These are phyloP conservation scores for Trichoderma sp. DNA, from an alignment of 2,329 filamentous ascomycete genomes.

Conservation along the genomic window DNA sequence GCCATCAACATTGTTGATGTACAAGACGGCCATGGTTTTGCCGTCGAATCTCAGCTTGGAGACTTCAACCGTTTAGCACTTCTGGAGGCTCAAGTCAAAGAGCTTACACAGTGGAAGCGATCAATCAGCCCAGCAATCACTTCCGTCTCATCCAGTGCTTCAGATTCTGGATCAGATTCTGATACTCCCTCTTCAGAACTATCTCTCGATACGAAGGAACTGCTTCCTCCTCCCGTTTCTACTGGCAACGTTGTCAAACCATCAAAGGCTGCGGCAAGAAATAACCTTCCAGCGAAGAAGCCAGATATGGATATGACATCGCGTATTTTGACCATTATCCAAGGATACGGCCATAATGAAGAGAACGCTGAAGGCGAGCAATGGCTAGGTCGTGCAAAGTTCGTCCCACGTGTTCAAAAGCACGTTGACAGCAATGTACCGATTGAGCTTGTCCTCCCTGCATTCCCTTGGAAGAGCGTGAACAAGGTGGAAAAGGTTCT, in stretches of 20 bases:
- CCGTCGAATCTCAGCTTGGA: background rate
- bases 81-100: background rate
- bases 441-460: background rate
- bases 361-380: background rate
- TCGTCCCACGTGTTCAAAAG: background rate
- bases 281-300: background rate
- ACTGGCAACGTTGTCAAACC: background rate
- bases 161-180: background rate
- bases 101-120: background rate
- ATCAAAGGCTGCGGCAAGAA: background rate
- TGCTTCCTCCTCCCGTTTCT: background rate
- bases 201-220: background rate
- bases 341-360: background rate
- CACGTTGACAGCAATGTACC: background rate
- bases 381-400: background rate
- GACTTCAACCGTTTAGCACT: background rate
- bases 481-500: background rate
- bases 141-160: background rate
- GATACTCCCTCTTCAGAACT: background rate
- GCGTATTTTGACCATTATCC: background rate
- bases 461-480: background rate
- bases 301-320: background rate
- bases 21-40: background rate
- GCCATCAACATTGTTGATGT: slow-evolving; percentile 7
- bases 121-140: background rate